Evolutionary conservation across 2,329 filamentous ascomycete genomes (phyloP).

Genomic region (Calonectria pseudoturangicola): DNA sequence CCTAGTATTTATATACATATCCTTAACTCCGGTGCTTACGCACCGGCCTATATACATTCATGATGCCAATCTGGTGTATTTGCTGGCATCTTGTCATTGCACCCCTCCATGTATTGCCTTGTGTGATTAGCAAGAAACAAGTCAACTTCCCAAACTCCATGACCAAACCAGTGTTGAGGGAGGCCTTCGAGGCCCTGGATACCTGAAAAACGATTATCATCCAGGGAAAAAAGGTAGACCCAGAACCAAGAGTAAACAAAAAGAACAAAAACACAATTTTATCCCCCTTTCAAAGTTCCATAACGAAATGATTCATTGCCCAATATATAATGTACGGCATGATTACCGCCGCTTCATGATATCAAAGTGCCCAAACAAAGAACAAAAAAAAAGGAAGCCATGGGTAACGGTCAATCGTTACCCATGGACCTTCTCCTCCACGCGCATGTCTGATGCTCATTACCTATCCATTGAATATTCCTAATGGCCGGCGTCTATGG

Average conservation of each 20-base stretch:
- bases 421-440: background rate
- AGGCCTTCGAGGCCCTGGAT: background rate
- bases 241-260: slow-evolving; percentile 17
- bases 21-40: background rate
- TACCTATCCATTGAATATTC: slow-evolving; percentile 39
- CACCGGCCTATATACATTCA: slow-evolving; percentile 10
- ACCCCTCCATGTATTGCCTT: slow-evolving; percentile 16
- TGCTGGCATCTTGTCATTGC: background rate
- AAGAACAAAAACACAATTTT: background rate
- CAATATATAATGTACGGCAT: slow-evolving; percentile 40
- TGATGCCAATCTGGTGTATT: background rate
- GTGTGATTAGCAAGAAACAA: slow-evolving; percentile 17
- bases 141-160: slow-evolving; percentile 46
- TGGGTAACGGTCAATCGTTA: slow-evolving; percentile 19
- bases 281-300: slow-evolving; percentile 5
- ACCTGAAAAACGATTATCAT: slow-evolving; percentile 26
- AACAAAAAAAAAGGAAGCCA: slow-evolving; percentile 31
- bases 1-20: slow-evolving; percentile 10
- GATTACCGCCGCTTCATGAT: slow-evolving; percentile 35
- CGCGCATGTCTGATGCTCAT: slow-evolving; percentile 37
- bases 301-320: slow-evolving; percentile 27
- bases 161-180: slow-evolving; percentile 36
- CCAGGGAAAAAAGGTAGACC: background rate
- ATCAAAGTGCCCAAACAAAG: slow-evolving; percentile 33
- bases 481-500: slow-evolving; percentile 33